Evolutionary conservation across 371 early-diverging fungal genomes (phyloP), one percentile per base, ranked within the genome.

Genomic region (Apophysomyces variabilis): DNA sequence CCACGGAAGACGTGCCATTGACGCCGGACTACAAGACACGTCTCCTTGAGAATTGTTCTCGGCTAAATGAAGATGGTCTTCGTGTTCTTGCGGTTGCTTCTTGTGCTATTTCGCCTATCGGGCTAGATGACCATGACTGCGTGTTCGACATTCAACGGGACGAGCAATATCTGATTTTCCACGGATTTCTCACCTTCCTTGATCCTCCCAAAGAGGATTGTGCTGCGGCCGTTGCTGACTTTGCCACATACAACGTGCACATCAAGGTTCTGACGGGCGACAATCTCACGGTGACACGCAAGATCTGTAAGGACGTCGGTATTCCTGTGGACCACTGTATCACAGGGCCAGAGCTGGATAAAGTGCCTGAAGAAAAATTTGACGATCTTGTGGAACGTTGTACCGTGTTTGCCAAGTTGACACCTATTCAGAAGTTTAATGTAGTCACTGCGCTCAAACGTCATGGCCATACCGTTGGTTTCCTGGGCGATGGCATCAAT

Each of bases 191-290:
- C 21, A 91, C 93, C 7, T 85, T 98, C 9, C 93, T 94, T 71
- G 99, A 96, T 77, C 98, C 97, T 57, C 98, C 97, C 68, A 96
- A 96, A 78, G 95, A 95, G 68, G 98, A 96, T 61, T 97, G 97
- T 16, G 93, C 95, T 77, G 95, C 96, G 72, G 97, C 96, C n/a
- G 89, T 98, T 70, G 96, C 94, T 84, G 89, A 50, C 95, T 96
- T 70, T 90, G 96, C 26, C n/a, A 61, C 16, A 4, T 44, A 61
- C 63, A 79, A 82, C 37, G 99, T 98, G 6, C 97, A 96, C 69
- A 91, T 98, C 73, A 90, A 92, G 70, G 95, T 97, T 44, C 89
- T 96, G 86, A 98, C 61, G 96, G 96, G 97, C 96, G 9, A 98
- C 98, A 11, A 98, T 76, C 95, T 95, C 69, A 93, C 95, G 35